A percentile compares a stretch with the other conserved stretches of the same genome.
phyloP scores from a whole-genome alignment of 495 filamentous ascomycete genomes.

The Hapsidospora chrysogenum region DNA sequence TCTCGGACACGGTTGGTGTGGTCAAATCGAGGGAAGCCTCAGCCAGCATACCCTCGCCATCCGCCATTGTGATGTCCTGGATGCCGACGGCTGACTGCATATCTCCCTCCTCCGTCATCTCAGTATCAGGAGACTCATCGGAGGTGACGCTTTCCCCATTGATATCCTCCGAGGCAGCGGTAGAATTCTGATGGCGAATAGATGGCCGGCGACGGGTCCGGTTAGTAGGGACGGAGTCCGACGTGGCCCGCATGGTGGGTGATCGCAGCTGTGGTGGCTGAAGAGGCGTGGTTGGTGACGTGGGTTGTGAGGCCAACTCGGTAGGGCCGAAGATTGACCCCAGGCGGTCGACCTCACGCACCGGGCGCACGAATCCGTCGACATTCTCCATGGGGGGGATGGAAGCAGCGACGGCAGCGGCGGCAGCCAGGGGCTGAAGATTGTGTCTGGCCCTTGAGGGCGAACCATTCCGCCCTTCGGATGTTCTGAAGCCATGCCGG shows the following conservation, averaged over 20 bases:
- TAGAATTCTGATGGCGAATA: constrained; percentile 75
- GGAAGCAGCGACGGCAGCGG: constrained; percentile 10
- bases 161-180: constrained; percentile 71
- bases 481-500: no score
- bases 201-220: constrained; percentile 48
- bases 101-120: constrained; percentile 57
- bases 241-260: constrained; percentile 32
- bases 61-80: constrained; percentile 59
- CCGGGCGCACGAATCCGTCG: constrained; percentile 63
- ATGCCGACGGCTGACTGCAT: constrained; percentile 67
- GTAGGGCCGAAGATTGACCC: constrained; percentile 61
- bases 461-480: no score
- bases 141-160: constrained; percentile 63
- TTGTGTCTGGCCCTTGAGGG: constrained; percentile 25
- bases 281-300: constrained; percentile 82
- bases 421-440: constrained; percentile 48
- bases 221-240: constrained; percentile 25
- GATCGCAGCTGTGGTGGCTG: constrained; percentile 40
- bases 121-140: constrained; percentile 44
- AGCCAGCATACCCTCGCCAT: constrained; percentile 62
- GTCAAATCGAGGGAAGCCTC: constrained; percentile 56
- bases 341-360: constrained; percentile 74
- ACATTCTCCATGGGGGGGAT: constrained; percentile 56
- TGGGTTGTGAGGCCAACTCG: constrained; percentile 69
- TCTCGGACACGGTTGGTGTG: constrained; percentile 64